phyloP scores from a whole-genome alignment of 1,284 basidiomycete species.

The Rugosomyces carneus region DNA sequence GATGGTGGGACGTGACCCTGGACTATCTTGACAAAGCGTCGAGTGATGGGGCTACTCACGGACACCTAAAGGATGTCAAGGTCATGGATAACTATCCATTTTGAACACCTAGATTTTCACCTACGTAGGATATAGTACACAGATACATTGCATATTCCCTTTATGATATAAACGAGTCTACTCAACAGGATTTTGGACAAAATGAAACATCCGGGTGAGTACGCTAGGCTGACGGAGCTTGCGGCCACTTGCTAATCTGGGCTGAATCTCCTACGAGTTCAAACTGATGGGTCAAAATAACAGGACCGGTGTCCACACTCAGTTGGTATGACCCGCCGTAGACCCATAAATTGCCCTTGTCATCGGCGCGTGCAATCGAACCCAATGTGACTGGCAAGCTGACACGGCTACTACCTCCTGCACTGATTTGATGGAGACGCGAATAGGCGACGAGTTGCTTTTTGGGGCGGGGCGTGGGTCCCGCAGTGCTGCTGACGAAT shows the following conservation, averaged over 20 bases:
- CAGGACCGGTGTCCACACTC: conserved; percentile 34
- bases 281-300: conserved; percentile 32
- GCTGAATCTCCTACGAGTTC: conserved; percentile 34
- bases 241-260: conserved; percentile 36
- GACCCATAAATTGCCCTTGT: conserved; percentile 39
- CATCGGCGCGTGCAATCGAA: conserved; percentile 43
- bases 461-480: conserved; percentile 45
- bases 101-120: conserved; percentile 1
- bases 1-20: conserved; percentile 24
- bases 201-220: not conserved
- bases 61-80: conserved; percentile 3
- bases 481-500: conserved; percentile 42
- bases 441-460: conserved; percentile 47
- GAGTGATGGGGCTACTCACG: conserved; percentile 8
- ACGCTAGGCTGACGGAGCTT: conserved; percentile 16
- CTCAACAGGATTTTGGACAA: not conserved
- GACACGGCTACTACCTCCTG: conserved; percentile 32
- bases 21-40: conserved; percentile 25
- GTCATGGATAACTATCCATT: conserved; percentile 14
- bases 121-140: not conserved
- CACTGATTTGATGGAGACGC: conserved; percentile 36
- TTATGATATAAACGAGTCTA: not conserved
- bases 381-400: conserved; percentile 41
- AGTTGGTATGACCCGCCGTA: conserved; percentile 43
- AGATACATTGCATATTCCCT: not conserved